phyloP scores from a whole-genome alignment of 1,284 basidiomycete genomes.

The Ceratobasidium sp. region DNA sequence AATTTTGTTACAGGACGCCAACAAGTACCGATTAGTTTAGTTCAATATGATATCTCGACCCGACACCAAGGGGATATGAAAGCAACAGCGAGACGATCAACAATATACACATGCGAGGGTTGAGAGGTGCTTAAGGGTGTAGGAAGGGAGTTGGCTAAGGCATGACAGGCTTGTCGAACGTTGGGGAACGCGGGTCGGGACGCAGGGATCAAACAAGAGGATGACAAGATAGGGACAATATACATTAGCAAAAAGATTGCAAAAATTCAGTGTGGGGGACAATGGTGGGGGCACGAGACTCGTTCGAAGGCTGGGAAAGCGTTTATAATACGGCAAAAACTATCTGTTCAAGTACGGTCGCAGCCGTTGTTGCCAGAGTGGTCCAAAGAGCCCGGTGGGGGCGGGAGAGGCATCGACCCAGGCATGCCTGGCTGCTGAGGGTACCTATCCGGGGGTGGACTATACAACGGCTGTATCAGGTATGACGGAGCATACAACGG shows the following conservation, averaged over 20 bases:
- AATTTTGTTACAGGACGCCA: not conserved
- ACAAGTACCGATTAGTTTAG: slow-evolving; percentile 10
- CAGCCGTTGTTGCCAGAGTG: slow-evolving; percentile 1
- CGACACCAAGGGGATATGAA: not conserved
- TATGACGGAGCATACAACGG: slow-evolving; percentile 20
- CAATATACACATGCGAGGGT: not conserved
- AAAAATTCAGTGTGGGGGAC: not conserved
- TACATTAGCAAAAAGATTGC: not conserved
- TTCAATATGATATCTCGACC: not conserved
- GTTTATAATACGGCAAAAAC: slow-evolving; percentile 22
- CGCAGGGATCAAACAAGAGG: not conserved
- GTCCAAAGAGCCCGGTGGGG: slow-evolving; percentile 1
- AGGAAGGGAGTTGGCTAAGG: not conserved
- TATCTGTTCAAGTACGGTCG: not conserved
- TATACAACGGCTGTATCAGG: not conserved
- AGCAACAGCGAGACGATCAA: not conserved
- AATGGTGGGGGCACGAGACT: slow-evolving; percentile 18
- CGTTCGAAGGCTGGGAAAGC: slow-evolving; percentile 17
- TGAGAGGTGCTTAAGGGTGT: not conserved
- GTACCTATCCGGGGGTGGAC: slow-evolving; percentile 6
- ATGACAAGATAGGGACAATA: not conserved
- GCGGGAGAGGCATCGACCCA: not conserved
- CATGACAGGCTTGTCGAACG: slow-evolving; percentile 16
- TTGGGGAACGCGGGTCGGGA: not conserved
- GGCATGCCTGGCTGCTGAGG: not conserved